Evolutionary conservation across 495 filamentous ascomycete species (phyloP), one percentile per base, ranked within the genome.

Genomic region (Neurospora sp.): DNA sequence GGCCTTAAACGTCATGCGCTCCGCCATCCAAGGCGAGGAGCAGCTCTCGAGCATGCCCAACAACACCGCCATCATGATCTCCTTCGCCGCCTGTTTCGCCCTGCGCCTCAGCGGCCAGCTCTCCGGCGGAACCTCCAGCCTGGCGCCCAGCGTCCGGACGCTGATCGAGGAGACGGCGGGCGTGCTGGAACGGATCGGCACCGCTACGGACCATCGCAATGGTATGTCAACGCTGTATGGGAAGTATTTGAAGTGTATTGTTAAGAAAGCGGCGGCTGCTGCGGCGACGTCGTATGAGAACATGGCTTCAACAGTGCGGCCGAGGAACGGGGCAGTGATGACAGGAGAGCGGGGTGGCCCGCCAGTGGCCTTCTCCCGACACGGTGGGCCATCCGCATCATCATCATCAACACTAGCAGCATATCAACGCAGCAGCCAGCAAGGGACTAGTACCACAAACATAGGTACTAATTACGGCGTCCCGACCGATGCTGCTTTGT

Each of bases 51-150:
- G 90, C 11, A 92, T 93, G 90, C 91, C 91, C 5, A 93, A 92
- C 82, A 92, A 93, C 73, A 92, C 91, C 0, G 89, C 90, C 46
- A 92, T 92, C 75, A 92, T 92, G 91, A 92, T 92, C 31, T 91
- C 90, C 5, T 93, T 91, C 72, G 90, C 90, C 1, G 91, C 91
- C 20, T 92, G 90, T 76, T 90, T 91, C 69, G 90, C 90, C 1
- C 83, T 93, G 27, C 87, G 87, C 41, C 86, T 92, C 9, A 89
- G 89, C 74, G 84, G 88, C 1, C 86, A 89, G 70, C 85, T 87
- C 12, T 81, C 85, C 7, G 84, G 83, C 38, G 54, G 54, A 12
- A 86, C 86, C 73, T 89, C 88, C 11, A 89, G 86, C 54, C 80
- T 92, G 5, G 89, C 90, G 10, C 90, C 90, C 1, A 92, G 91